Conservation (phyloP, 2,329 filamentous ascomycete genomes). For the Fusarium sp. region DNA sequence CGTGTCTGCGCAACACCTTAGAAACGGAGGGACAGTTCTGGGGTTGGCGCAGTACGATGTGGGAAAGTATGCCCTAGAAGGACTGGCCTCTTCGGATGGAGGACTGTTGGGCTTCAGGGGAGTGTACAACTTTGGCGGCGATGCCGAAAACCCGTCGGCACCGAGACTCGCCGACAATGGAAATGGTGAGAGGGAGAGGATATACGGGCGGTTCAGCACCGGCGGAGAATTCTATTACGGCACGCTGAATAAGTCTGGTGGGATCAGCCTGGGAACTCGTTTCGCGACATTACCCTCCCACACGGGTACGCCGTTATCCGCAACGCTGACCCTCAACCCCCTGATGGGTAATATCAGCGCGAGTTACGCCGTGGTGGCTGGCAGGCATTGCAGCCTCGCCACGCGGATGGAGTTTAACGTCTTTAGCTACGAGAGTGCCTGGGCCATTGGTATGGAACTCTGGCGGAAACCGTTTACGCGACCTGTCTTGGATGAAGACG, state of each 20-base stretch:
- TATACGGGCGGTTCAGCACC: slow-evolving; percentile 86
- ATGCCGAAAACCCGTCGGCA: slow-evolving; percentile 58
- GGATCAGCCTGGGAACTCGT: slow-evolving; percentile 86
- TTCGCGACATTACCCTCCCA: slow-evolving; percentile 88
- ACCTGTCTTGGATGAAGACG: slow-evolving; percentile 52
- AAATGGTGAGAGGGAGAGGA: slow-evolving; percentile 65
- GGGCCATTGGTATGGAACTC: slow-evolving; percentile 91
- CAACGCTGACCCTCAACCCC: slow-evolving; percentile 92
- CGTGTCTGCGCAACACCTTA: slow-evolving; percentile 77
- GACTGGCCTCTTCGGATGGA: slow-evolving; percentile 91
- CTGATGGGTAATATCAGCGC: slow-evolving; percentile 94
- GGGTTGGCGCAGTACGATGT: slow-evolving; percentile 83
- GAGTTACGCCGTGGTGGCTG: slow-evolving; percentile 91
- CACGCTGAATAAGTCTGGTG: slow-evolving; percentile 91
- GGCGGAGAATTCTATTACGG: slow-evolving; percentile 97
- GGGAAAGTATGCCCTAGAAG: slow-evolving; percentile 89
- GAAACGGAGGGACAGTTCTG: slow-evolving; percentile 81
- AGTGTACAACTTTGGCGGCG: slow-evolving; percentile 92
- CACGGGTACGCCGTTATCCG: slow-evolving; percentile 89
- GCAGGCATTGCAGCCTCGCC: slow-evolving; percentile 83
- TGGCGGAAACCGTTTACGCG: slow-evolving; percentile 75
- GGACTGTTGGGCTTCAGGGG: slow-evolving; percentile 88
- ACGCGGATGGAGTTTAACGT: slow-evolving; percentile 97
- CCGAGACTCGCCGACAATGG: slow-evolving; percentile 32
- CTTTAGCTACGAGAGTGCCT: slow-evolving; percentile 96